These are phyloP conservation scores for Hypsizygus marmoreus DNA, from an alignment of 768 basidiomycete genomes.

Conservation along the genomic window DNA sequence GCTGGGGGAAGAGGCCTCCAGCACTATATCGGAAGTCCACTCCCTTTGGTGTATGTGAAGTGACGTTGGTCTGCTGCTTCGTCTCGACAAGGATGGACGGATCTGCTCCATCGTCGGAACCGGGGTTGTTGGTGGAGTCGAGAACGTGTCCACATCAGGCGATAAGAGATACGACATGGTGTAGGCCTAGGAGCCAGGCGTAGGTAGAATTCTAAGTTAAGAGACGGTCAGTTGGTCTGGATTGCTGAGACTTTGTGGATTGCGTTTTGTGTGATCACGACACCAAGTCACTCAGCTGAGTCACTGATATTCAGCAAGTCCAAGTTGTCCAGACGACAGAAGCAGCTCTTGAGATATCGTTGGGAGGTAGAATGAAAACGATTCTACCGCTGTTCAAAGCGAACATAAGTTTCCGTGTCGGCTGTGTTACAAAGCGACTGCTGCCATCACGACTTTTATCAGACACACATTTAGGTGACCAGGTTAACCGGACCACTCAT, in stretches of 20 bases:
- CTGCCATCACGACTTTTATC: constrained; percentile 3
- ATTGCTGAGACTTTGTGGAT: constrained; percentile 6
- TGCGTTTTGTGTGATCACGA: not conserved
- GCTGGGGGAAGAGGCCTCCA: constrained; percentile 39
- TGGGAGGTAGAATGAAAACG: not conserved
- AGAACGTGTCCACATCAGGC: constrained; percentile 40
- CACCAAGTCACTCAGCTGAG: not conserved
- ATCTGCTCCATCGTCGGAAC: constrained; percentile 23
- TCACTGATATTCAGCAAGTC: not conserved
- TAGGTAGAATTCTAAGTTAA: not conserved
- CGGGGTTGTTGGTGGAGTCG: constrained; percentile 45
- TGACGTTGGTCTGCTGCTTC: constrained; percentile 44
- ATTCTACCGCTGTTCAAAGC: not conserved
- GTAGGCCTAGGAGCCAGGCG: not conserved
- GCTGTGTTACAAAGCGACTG: not conserved
- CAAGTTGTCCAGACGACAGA: constrained; percentile 16
- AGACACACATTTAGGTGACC: not conserved
- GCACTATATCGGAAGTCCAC: constrained; percentile 44
- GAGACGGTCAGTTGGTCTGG: not conserved
- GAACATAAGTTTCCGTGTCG: constrained; percentile 1
- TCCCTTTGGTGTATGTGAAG: constrained; percentile 43
- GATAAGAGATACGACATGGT: constrained; percentile 24
- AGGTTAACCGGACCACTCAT: too few species aligned
- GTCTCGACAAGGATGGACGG: constrained; percentile 42
- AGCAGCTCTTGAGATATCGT: not conserved